Evolutionary conservation across 371 early-diverging fungal species (phyloP).

Genomic region (Polyrhizophydium stewartii): DNA sequence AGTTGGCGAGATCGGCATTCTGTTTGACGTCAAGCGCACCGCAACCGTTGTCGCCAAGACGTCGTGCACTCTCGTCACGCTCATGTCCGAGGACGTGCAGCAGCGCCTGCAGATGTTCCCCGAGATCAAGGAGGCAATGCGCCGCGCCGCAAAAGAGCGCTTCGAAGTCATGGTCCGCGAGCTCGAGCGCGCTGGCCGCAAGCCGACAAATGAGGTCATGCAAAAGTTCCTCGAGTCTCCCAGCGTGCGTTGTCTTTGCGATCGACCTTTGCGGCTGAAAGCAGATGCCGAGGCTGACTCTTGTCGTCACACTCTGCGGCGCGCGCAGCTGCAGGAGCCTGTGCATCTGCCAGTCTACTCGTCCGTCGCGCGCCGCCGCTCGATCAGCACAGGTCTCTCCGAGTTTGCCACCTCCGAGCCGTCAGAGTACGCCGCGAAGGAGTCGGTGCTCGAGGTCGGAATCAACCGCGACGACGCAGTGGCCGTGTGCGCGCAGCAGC

Average conservation of each 20-base stretch:
- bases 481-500: too few relatives aligned
- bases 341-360: too few relatives aligned
- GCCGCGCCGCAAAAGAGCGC: constrained; percentile 58
- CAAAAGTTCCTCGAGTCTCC: constrained; percentile 10
- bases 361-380: background rate
- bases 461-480: too few relatives aligned
- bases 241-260: too few relatives aligned
- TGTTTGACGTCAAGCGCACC: constrained; percentile 74
- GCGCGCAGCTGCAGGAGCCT: too few relatives aligned
- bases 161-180: constrained; percentile 22
- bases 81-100: constrained; percentile 54
- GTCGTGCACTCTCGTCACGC: constrained; percentile 62
- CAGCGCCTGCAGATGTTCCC: constrained; percentile 43
- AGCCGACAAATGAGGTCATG: constrained; percentile 7
- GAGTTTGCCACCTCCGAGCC: background rate
- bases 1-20: constrained; percentile 77
- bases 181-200: constrained; percentile 27
- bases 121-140: constrained; percentile 49
- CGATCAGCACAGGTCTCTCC: background rate
- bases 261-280: too few relatives aligned
- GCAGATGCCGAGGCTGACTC: too few relatives aligned
- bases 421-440: background rate
- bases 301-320: too few relatives aligned
- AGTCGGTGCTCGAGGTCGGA: background rate
- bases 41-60: constrained; percentile 73